Evolutionary conservation across 2,329 filamentous ascomycete species (phyloP).

Genomic region (Ophiostoma perfectum): DNA sequence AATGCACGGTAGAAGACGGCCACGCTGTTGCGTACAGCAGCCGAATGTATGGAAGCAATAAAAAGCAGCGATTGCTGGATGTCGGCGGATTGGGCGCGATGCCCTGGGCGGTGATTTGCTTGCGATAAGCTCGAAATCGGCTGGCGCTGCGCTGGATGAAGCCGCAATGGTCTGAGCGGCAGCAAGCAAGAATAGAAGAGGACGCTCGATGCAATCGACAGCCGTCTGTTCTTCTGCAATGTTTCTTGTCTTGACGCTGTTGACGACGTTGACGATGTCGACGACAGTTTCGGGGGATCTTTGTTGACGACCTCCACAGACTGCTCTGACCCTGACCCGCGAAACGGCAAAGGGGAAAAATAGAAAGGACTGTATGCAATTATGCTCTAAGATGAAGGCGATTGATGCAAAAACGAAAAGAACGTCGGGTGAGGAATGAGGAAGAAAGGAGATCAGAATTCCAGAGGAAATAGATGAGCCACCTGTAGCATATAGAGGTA

Average conservation of each 20-base stretch:
- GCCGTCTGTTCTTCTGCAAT: not conserved
- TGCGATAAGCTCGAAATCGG: too few relatives aligned
- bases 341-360: not conserved
- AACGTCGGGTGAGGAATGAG: slow-evolving; percentile 21
- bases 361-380: slow-evolving; percentile 16
- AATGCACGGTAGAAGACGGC: too few relatives aligned
- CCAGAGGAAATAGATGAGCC: slow-evolving; percentile 18
- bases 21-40: too few relatives aligned
- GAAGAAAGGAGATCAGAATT: slow-evolving; percentile 21
- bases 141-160: too few relatives aligned
- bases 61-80: not conserved
- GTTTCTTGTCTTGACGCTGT: not conserved
- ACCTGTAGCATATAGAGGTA: slow-evolving; percentile 6
- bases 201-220: not conserved
- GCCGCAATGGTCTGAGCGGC: too few relatives aligned
- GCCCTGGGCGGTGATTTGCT: too few relatives aligned
- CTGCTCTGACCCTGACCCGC: not conserved
- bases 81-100: not conserved
- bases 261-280: not conserved
- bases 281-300: not conserved
- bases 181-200: not conserved
- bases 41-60: too few relatives aligned
- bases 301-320: slow-evolving; percentile 16
- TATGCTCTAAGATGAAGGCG: slow-evolving; percentile 23
- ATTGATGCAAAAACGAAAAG: slow-evolving; percentile 20